Percentiles rank a stretch among this genome's conserved stretches.
Conservation (phyloP, 2,329 filamentous ascomycete species). For the Geoglossum cookeanum region DNA sequence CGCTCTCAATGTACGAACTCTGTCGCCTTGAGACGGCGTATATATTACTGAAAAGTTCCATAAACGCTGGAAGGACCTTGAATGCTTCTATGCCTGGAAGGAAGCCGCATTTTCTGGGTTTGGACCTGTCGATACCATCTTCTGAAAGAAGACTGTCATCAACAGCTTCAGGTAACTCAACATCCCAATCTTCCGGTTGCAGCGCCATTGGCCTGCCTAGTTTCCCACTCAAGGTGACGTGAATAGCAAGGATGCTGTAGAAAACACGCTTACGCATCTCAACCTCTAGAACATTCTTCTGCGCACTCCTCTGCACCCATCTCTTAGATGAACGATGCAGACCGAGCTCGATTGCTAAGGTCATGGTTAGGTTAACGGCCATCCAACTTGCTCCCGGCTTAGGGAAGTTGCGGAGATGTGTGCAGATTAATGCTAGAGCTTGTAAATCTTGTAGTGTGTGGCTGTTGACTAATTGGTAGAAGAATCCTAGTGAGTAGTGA, state of each 20-base stretch:
- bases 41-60: slow-evolving; percentile 59
- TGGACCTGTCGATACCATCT: slow-evolving; percentile 37
- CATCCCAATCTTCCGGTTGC: slow-evolving; percentile 55
- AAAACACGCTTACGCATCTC: slow-evolving; percentile 65
- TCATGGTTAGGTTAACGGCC: slow-evolving; percentile 43
- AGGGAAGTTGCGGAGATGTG: slow-evolving; percentile 57
- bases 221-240: slow-evolving; percentile 52
- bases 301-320: slow-evolving; percentile 26
- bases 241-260: slow-evolving; percentile 50
- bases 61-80: slow-evolving; percentile 44
- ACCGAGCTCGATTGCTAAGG: slow-evolving; percentile 54
- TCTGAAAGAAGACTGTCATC: slow-evolving; percentile 52
- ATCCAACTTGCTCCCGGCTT: slow-evolving; percentile 60
- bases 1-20: slow-evolving; percentile 40
- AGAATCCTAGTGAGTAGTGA: slow-evolving; percentile 51
- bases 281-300: slow-evolving; percentile 38
- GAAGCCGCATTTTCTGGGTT: slow-evolving; percentile 42
- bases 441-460: slow-evolving; percentile 49
- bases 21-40: slow-evolving; percentile 49
- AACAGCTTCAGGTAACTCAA: slow-evolving; percentile 53
- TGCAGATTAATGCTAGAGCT: slow-evolving; percentile 50
- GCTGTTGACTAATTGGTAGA: slow-evolving; percentile 42
- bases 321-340: slow-evolving; percentile 52
- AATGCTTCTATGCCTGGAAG: slow-evolving; percentile 46
- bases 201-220: slow-evolving; percentile 62